Evolutionary conservation across 2,329 filamentous ascomycete genomes (phyloP).

Genomic region (Tolypocladium tundrense): DNA sequence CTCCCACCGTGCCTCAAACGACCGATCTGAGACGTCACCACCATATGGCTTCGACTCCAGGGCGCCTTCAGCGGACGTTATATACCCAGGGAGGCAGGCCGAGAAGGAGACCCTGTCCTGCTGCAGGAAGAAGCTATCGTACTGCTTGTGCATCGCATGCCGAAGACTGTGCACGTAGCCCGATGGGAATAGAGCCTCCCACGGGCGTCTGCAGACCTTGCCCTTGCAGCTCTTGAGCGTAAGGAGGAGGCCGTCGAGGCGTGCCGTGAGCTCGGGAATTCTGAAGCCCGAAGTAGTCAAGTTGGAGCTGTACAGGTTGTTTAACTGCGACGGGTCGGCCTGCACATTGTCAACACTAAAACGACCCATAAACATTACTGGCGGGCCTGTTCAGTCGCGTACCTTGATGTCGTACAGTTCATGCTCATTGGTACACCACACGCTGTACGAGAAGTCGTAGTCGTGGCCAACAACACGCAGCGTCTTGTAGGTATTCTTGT

Average conservation of each 20-base stretch:
- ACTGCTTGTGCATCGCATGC: constrained; percentile 37
- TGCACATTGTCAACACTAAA: constrained; percentile 11
- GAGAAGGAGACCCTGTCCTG: constrained; percentile 38
- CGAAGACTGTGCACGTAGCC: constrained; percentile 38
- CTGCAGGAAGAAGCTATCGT: constrained; percentile 36
- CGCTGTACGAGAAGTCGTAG: constrained; percentile 55
- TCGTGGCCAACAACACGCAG: constrained; percentile 40
- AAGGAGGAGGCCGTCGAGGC: constrained; percentile 48
- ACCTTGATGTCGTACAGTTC: constrained; percentile 54
- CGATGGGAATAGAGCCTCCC: constrained; percentile 44
- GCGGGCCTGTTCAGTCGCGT: not conserved
- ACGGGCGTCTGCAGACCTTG: constrained; percentile 41
- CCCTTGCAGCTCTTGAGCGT: constrained; percentile 52
- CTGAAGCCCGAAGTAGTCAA: constrained; percentile 16
- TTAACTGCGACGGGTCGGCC: constrained; percentile 41
- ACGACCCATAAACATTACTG: not conserved
- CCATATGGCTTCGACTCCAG: not conserved
- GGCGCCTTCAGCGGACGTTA: constrained; percentile 11
- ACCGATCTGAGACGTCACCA: too few species aligned
- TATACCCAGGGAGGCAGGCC: constrained; percentile 45
- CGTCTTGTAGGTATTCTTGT: constrained; percentile 51
- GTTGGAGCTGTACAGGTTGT: constrained; percentile 27
- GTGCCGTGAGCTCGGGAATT: constrained; percentile 30
- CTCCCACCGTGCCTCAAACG: not conserved
- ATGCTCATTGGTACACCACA: constrained; percentile 59